Evolutionary conservation across 2,329 filamentous ascomycete species (phyloP).

Genomic region (Chalaropsis ovoidea): DNA sequence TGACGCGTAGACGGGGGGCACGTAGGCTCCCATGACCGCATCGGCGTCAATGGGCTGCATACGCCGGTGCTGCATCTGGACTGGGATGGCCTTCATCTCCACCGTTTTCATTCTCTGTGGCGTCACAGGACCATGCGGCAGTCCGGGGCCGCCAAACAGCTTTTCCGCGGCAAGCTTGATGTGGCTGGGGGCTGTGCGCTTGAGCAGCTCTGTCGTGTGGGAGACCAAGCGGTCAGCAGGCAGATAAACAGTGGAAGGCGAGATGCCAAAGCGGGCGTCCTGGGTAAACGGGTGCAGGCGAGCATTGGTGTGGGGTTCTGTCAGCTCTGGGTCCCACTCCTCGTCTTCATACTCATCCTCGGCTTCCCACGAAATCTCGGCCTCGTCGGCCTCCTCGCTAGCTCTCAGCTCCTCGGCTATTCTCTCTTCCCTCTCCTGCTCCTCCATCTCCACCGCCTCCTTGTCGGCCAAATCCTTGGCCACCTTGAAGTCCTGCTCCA

Average conservation of each 20-base stretch:
- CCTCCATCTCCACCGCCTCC: constrained; percentile 32
- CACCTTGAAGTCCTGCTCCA: constrained; percentile 49
- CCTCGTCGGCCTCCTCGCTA: constrained; percentile 30
- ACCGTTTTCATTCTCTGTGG: constrained; percentile 47
- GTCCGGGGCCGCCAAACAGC: constrained; percentile 62
- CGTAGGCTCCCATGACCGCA: constrained; percentile 56
- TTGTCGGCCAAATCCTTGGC: constrained; percentile 31
- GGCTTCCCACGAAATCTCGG: constrained; percentile 35
- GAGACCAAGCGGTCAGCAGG: constrained; percentile 58
- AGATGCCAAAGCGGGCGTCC: constrained; percentile 63
- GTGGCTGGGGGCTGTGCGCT: constrained; percentile 61
- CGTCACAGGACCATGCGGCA: constrained; percentile 69
- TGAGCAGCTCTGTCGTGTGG: constrained; percentile 60
- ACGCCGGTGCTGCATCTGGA: constrained; percentile 52
- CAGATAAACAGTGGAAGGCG: constrained; percentile 63
- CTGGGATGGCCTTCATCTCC: constrained; percentile 53
- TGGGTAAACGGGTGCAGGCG: constrained; percentile 66
- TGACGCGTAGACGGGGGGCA: constrained; percentile 62
- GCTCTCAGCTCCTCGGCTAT: constrained; percentile 1
- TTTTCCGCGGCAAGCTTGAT: constrained; percentile 60
- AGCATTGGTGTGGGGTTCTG: constrained; percentile 27
- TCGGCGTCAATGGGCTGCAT: constrained; percentile 71
- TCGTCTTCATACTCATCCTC: constrained; percentile 31
- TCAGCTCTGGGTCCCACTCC: constrained; percentile 30
- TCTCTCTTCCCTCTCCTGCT: constrained; percentile 30